Base-by-base conservation (phyloP, 768 basidiomycete genomes). In the Lentinula detonsa region DNA sequence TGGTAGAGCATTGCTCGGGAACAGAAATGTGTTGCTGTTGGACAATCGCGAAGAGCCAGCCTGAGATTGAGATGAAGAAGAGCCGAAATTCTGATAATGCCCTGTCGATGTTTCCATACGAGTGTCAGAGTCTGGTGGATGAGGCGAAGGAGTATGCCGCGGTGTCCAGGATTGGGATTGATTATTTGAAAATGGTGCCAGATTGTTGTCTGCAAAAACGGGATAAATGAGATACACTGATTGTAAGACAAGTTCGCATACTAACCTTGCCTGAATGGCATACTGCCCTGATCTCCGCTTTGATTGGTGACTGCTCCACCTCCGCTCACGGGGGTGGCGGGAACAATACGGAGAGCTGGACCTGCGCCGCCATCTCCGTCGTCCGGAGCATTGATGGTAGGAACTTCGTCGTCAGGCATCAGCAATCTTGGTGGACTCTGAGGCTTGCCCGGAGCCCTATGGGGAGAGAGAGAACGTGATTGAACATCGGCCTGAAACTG, bases 261-360 rank as follows among this genome's bases (percentile, higher is more conserved):
- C 81, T 71, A 62, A 84, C 84, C 81, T 75, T 83, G 82, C 65
- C 81, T 81, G 76, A 86, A 88, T 43, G 81, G 78, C 40, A 75
- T 40, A 18, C 16, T 48, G 8, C 49, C 37, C 18, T 46, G 46
- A 10, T 39, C 50, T 16, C 56, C 49, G 18, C 49, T 79, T 42
- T 75, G 69, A 61, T 79, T 77, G 9, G 74, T 72, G 40, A 74
- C 74, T 31, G 75, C 78, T 39, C 75, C 85, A 21, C 83, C 85
- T 48, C 85, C 86, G 62, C 81, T 83, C 59, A 93, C 79, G 7
- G 91, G 91, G 3, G 91, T 93, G 21, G 91, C 89, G 45, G 91
- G 91, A 6, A 92, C 90, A 63, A 93, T 86, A 68, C 91, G 84
- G 62, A 93, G 79, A 56, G 81, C 81, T 0, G 88, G 90, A 0